Base-by-base conservation (phyloP, 306 rosid species). In the Cucumis hystrix region DNA sequence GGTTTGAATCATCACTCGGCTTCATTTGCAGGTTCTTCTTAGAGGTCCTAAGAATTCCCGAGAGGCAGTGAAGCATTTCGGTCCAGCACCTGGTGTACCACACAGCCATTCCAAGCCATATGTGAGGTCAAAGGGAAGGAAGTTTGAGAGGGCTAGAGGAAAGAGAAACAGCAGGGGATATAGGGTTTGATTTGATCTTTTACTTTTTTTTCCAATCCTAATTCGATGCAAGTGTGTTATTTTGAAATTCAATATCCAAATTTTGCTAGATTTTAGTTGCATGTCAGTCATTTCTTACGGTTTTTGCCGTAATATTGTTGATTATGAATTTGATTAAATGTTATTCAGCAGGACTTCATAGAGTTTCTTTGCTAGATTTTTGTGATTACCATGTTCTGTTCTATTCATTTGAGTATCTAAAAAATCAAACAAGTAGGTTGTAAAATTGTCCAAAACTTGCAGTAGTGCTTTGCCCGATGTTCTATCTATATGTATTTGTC, bases 1-100 rank as follows among this genome's bases (percentile, higher is more conserved):
- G 41, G 41, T 39, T 7, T 39, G 6, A 39, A 39, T 39, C 41
- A 39, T 39, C 41, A 1, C 7, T 39, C 5, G 41, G 8, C 41
- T 39, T 7, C 41, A 6, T 39, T 0, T 39, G 41, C 41, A 39
- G 97, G 88, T 88, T 70, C 96, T 92, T 39, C 87, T 90, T 12
- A 80, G 97, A 79, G 97, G 97, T 79, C 85, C 91, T 8, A 92
- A 88, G 92, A 92, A 90, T 66, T 78, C 89, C 4, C 81, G 96
- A 25, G 97, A 92, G 80, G 97, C 93, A 1, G 97, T 92, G 73
- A 92, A 92, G 75, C 97, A 90, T 73, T 92, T 92, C 35, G 97
- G 96, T 77, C 93, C 88, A 5, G 97, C 97, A 18, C 96, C 96
- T 20, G 97, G 97, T 83, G 97, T 92, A 35, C 96, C 97, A 2